Evolutionary conservation across 73 alveolate species (phyloP), one percentile per base, ranked within the genome.

Genomic region (Paramecium sexaurelia): DNA sequence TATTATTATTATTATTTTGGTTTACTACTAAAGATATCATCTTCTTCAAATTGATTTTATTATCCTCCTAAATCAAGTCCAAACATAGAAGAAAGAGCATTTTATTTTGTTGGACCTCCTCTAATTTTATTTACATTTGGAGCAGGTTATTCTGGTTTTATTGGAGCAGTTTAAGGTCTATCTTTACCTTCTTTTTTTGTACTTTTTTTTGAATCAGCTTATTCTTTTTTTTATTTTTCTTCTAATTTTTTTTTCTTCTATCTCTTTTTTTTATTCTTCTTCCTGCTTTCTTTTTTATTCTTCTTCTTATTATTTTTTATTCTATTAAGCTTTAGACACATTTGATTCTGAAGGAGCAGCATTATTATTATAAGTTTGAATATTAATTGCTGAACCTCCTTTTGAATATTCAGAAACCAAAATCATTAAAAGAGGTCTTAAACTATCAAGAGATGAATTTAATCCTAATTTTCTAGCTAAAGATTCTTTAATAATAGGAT

Each of bases 141-240:
- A 26, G 90, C 90, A 20, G 87, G 61, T 36, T 32, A 39, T 39
- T 78, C 90, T 10, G 73, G 75, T 78, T 78, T 78, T 7, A 24
- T 22, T 40, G 90, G 90, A 4, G 90, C 90, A 78, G 90, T 78
- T 78, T 78, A 78, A 39, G 90, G 90, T 40, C 90, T 37, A 24
- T 41, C 47, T 78, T 51, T 51, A 20, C 67, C 67, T 17, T 51
- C 67, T 51, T 51, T 51, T 51, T 51, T 51, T 1, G 67, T 51
- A n/a, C 13, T 0, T 51, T 51, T 51, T 51, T 51, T 51, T 3
- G 67, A 51, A 20, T 51, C 67, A n/a, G 67, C 67, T 73, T 35
- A 32, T 73, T 73, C 45, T 32, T 73, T 37, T 37, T 41, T 41
- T 33, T 78, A 26, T 8, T 78, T 20, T 22, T 78, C 43, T 78